These are phyloP conservation scores for Adansonia grandidieri DNA, from an alignment of 441 rosid genomes.

Conservation along the genomic window DNA sequence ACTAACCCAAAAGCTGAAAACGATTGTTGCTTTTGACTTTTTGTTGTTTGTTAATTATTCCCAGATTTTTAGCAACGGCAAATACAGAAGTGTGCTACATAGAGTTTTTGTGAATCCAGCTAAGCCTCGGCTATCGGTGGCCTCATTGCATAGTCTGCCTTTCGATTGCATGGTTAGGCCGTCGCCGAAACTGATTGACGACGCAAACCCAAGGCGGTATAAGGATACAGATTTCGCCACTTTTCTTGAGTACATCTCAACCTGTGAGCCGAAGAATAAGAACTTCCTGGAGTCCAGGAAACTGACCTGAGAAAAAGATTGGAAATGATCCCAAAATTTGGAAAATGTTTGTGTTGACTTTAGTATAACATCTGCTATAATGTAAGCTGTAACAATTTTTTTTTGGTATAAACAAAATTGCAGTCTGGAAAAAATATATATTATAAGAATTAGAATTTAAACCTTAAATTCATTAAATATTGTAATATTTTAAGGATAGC, in stretches of 20 bases:
- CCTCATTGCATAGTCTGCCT: constrained; percentile 72
- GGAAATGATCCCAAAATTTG: neutral
- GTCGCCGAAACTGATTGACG: constrained; percentile 49
- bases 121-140: constrained; percentile 70
- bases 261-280: constrained; percentile 72
- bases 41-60: neutral
- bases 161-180: constrained; percentile 50
- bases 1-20: neutral
- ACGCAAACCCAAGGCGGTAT: constrained; percentile 57
- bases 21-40: neutral
- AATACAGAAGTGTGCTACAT: constrained; percentile 81
- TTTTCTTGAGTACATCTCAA: constrained; percentile 64
- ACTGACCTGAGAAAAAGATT: constrained; percentile 10
- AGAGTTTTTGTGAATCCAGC: constrained; percentile 67
- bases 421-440: no score
- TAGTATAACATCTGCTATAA: neutral
- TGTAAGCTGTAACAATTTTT: neutral
- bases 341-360: neutral
- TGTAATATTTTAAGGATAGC: no score
- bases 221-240: constrained; percentile 66
- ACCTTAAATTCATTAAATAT: no score
- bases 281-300: constrained; percentile 74
- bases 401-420: no score
- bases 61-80: constrained; percentile 90
- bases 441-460: no score